phyloP scores from a whole-genome alignment of 2,329 filamentous ascomycete genomes.

The Fusarium sp. region DNA sequence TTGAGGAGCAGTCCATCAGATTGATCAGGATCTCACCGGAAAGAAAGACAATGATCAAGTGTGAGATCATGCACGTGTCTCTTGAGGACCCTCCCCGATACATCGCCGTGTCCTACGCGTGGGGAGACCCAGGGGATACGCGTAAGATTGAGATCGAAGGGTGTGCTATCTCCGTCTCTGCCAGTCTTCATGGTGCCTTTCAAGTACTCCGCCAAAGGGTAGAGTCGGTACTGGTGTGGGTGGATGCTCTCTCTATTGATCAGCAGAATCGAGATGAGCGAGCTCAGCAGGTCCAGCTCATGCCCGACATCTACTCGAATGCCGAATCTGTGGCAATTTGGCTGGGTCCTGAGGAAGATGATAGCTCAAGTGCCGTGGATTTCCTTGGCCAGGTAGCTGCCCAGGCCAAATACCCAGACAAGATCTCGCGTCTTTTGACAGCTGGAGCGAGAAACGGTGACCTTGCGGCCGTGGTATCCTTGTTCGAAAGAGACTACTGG shows the following conservation, averaged over 20 bases:
- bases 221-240: slow-evolving; percentile 15
- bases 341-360: slow-evolving; percentile 23
- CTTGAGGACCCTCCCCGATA: slow-evolving; percentile 9
- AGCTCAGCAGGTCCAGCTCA: slow-evolving; percentile 21
- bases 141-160: slow-evolving; percentile 19
- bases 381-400: neutral
- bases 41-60: slow-evolving; percentile 14
- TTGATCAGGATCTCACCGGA: slow-evolving; percentile 14
- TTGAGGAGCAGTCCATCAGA: slow-evolving; percentile 23
- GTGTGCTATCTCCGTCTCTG: neutral
- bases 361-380: neutral
- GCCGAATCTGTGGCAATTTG: slow-evolving; percentile 20
- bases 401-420: neutral
- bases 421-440: neutral
- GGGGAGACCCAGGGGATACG: slow-evolving; percentile 21
- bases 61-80: slow-evolving; percentile 14
- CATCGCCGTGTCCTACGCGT: slow-evolving; percentile 22
- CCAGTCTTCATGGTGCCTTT: slow-evolving; percentile 10
- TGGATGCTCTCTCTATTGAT: slow-evolving; percentile 23
- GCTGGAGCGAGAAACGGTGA: slow-evolving; percentile 1
- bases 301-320: slow-evolving; percentile 18
- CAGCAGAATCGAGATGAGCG: slow-evolving; percentile 4
- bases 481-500: slow-evolving; percentile 28
- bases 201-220: slow-evolving; percentile 11
- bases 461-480: slow-evolving; percentile 15